A percentile compares a stretch with the other conserved stretches of the same genome.
Conservation (phyloP, 2,329 filamentous ascomycete genomes). For the Sporothrix dimorphospora region DNA sequence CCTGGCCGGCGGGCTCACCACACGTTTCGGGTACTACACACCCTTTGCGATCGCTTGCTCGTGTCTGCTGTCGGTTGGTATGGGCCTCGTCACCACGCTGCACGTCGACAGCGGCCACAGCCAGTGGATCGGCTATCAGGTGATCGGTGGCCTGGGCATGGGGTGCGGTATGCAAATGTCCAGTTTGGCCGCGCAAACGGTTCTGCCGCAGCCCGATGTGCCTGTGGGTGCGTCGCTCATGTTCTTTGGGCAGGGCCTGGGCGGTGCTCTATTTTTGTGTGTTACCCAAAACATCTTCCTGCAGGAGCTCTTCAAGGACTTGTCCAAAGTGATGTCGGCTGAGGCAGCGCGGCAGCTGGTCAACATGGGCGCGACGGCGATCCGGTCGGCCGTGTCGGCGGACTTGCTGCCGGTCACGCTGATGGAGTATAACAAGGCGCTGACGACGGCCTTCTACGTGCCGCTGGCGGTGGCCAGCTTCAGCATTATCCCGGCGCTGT, state of each 20-base stretch:
- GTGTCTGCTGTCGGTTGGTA: constrained; percentile 44
- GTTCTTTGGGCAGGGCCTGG: constrained; percentile 51
- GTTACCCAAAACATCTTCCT: constrained; percentile 51
- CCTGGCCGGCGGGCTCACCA: constrained; percentile 44
- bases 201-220: constrained; percentile 46
- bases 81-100: constrained; percentile 48
- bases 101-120: constrained; percentile 40
- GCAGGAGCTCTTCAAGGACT: constrained; percentile 41
- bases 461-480: constrained; percentile 55
- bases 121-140: constrained; percentile 48
- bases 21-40: constrained; percentile 50
- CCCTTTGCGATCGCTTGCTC: constrained; percentile 48
- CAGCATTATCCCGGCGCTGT: constrained; percentile 55
- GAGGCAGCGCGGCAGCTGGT: neutral
- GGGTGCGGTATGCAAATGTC: constrained; percentile 50
- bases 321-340: constrained; percentile 31
- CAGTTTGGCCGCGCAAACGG: constrained; percentile 51
- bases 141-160: constrained; percentile 51
- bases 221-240: constrained; percentile 49
- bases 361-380: constrained; percentile 22
- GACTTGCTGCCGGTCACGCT: constrained; percentile 31
- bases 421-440: constrained; percentile 60
- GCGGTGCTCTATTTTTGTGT: constrained; percentile 50
- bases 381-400: neutral
- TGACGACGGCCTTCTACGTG: constrained; percentile 62